Base-by-base conservation (phyloP, 148 eudicot species). In the Nepenthes gracilis region DNA sequence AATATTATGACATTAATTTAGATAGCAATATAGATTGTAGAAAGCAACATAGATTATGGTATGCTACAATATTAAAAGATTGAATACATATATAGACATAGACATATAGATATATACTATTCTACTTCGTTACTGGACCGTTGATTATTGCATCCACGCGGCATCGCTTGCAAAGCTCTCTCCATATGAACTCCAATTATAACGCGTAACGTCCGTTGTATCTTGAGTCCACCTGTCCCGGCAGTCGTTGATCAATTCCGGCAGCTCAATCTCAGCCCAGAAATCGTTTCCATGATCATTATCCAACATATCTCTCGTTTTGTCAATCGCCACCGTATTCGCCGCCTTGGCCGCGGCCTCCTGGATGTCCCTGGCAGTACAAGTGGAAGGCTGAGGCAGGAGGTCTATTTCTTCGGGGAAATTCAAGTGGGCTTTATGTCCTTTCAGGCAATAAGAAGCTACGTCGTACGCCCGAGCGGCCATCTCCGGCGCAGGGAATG, bases 391-490 rank as follows among this genome's bases (percentile, higher is more conserved):
- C 71, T 79, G 63, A 0, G 90, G 90, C 5, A 75, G 49, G 6
- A 58, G 67, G n/a, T 82, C 74, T n/a, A 82, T 65, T 57, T 77
- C 81, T 1, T 70, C 79, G 11, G 92, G 92, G 49, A 85, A 85
- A 15, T 85, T 85, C 6, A 85, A 75, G 58, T 64, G 76, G 40
- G 85, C 87, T 36, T 80, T 82, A 2, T 40, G 52, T 2, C 91
- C 92, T 61, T 78, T 82, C 9, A 85, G 73, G 14, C 81, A 80
- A 12, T 71, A 62, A n/a, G 92, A 83, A 0, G 92, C 92, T 35
- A 85, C 87, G 54, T 85, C 92, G 52, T 85, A 80, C 0, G 92
- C 92, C 14, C 83, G 77, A 2, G 92, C 87, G 0, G 91, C 92
- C 87, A 82, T 82, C 15, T 85, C 85, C 2, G 87, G 87, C 0